Base-by-base conservation (phyloP, 2,329 filamentous ascomycete species). In the Alternaria brassicae region DNA sequence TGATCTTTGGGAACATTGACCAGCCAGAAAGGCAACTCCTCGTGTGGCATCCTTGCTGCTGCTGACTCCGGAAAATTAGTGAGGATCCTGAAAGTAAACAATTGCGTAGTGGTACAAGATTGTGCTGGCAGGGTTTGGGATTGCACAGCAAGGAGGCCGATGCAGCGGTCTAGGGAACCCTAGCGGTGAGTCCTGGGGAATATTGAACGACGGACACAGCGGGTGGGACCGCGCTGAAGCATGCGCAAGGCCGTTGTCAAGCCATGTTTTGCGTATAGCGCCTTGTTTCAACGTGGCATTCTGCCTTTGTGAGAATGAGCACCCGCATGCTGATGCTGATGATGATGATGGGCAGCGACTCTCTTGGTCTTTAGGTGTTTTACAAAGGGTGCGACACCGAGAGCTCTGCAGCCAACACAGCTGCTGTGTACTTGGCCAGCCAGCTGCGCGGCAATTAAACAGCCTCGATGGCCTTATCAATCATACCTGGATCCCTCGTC, bases 21-120 rank as follows among this genome's bases (percentile, higher is more conserved):
- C 63, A 94, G 89, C 93, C 93, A 97, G 81, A 90, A 96, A 0
- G 90, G 89, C 23, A 84, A 63, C 41, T 54, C 58, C 17, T 61
- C 57, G 45, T 57, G 40, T 12, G 53, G 53, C 60, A 63, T 63
- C 12, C 34, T 41, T 25, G 53, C 39, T 8, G 39, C 45, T 28
- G 56, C 37, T 36, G 30, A 41, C 39, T 25, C 21, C 36, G 37
- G 55, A 34, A 44, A 44, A 42, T 30, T 30, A 34, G 21, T 23
- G 17, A 56, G 15, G 39, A 36, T 28, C 7, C 10, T 25, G 30
- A 28, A 7, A 19, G 44, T 42, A 13, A 30, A 49, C 37, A 30
- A 32, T 19, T 28, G 25, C 17, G 40, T 30, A 23, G 50, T 42
- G 19, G 17, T 34, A 37, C 56, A 58, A 54, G 42, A 53, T 49